A percentile compares a stretch with the other conserved stretches of the same genome.
phyloP scores from a whole-genome alignment of 1,284 basidiomycete genomes.

The Puccinia coronata region DNA sequence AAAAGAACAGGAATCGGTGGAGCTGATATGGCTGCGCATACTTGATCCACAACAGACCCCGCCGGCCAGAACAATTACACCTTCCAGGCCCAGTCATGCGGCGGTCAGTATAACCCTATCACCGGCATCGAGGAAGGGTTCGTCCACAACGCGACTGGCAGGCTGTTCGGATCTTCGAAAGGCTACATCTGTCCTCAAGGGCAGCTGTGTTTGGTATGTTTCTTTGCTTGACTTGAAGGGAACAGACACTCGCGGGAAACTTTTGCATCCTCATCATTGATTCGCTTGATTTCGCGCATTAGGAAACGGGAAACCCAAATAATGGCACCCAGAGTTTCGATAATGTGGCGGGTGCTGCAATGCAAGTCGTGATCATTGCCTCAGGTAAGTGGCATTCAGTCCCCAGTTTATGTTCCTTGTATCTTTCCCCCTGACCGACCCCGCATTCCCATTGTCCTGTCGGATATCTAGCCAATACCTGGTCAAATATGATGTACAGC shows the following conservation, averaged over 20 bases:
- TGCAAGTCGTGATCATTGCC: conserved; percentile 84
- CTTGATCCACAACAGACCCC: conserved; percentile 59
- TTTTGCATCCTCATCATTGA: neutral
- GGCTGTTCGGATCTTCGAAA: conserved; percentile 51
- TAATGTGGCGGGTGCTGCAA: conserved; percentile 76
- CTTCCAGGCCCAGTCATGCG: conserved; percentile 67
- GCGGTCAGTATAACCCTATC: conserved; percentile 64
- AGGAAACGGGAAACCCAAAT: conserved; percentile 70
- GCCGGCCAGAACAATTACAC: conserved; percentile 58
- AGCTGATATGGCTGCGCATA: neutral
- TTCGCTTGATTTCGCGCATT: neutral
- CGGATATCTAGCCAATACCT: conserved; percentile 54
- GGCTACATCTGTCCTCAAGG: conserved; percentile 58
- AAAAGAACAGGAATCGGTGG: too few relatives aligned
- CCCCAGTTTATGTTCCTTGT: neutral
- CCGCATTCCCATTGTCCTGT: conserved; percentile 25
- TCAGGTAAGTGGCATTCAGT: conserved; percentile 69
- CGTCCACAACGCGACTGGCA: conserved; percentile 42
- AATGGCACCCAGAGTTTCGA: conserved; percentile 79
- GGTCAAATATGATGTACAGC: conserved; percentile 74
- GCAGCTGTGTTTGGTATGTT: conserved; percentile 57
- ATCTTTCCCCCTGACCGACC: neutral
- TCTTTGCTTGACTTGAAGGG: neutral
- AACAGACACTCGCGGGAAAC: neutral
- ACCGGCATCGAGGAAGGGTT: conserved; percentile 49